Evolutionary conservation across 208 protist species (phyloP).

Genomic region (Leishmania tropica): DNA sequence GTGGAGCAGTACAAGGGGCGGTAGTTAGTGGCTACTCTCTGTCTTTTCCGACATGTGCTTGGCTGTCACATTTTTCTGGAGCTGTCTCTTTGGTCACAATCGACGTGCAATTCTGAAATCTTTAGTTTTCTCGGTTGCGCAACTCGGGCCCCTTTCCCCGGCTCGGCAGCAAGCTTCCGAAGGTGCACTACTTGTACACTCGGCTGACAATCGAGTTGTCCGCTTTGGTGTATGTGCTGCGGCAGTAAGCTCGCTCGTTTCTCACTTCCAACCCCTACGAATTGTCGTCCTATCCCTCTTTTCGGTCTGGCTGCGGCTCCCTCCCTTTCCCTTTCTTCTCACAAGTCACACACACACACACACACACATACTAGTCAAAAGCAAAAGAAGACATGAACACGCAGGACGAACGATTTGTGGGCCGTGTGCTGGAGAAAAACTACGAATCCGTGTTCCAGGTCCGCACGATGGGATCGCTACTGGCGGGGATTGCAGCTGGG

Average conservation of each 20-base stretch:
- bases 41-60: slow-evolving; percentile 5
- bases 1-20: slow-evolving; percentile 62
- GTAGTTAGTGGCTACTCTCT: slow-evolving; percentile 1
- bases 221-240: background rate
- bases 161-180: background rate
- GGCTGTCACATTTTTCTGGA: slow-evolving; percentile 1
- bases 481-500: slow-evolving; percentile 76
- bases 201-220: background rate
- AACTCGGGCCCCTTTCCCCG: background rate
- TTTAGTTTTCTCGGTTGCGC: background rate
- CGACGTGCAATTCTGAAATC: background rate
- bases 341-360: background rate
- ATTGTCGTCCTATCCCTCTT: background rate
- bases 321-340: slow-evolving; percentile 13
- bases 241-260: background rate
- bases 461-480: slow-evolving; percentile 72
- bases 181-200: background rate
- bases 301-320: background rate
- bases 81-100: slow-evolving; percentile 3
- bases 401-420: slow-evolving; percentile 61
- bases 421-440: slow-evolving; percentile 56
- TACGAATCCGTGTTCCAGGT: slow-evolving; percentile 65
- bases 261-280: background rate
- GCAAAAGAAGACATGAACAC: slow-evolving; percentile 35
- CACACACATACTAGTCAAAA: background rate